Evolutionary conservation across 345 rosid species (phyloP).

Genomic region (Abelmoschus esculentus): DNA sequence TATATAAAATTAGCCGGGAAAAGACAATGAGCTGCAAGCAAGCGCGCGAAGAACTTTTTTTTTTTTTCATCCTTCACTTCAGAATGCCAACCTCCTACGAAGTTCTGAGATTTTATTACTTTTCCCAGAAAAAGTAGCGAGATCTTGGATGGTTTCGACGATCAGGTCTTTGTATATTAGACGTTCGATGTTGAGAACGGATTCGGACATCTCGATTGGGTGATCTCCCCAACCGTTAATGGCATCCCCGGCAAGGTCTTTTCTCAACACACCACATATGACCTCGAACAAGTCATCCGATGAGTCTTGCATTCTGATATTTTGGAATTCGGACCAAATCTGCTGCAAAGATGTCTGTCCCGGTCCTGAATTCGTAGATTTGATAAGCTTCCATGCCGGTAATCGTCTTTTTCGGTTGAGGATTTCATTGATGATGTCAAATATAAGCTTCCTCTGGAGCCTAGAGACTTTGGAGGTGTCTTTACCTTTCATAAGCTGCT

Average conservation of each 20-base stretch:
- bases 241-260: slow-evolving; percentile 63
- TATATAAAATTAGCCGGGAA: too few species aligned
- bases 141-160: slow-evolving; percentile 66
- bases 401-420: slow-evolving; percentile 35
- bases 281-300: slow-evolving; percentile 50
- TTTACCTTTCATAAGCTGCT: slow-evolving; percentile 49
- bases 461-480: slow-evolving; percentile 41
- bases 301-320: slow-evolving; percentile 38
- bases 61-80: too few species aligned
- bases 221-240: slow-evolving; percentile 50
- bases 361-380: background rate
- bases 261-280: slow-evolving; percentile 59
- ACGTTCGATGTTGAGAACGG: slow-evolving; percentile 67
- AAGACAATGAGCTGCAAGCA: too few species aligned
- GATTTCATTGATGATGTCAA: slow-evolving; percentile 34
- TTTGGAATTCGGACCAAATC: slow-evolving; percentile 60
- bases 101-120: slow-evolving; percentile 16
- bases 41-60: too few species aligned
- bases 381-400: slow-evolving; percentile 47
- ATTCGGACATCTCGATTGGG: slow-evolving; percentile 65
- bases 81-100: slow-evolving; percentile 20
- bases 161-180: slow-evolving; percentile 75
- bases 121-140: slow-evolving; percentile 34
- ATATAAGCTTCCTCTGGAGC: slow-evolving; percentile 34
- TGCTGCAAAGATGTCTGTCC: slow-evolving; percentile 26